These are phyloP conservation scores for Afroboletus lepidellus DNA, from an alignment of 1,284 basidiomycete genomes.

Conservation along the genomic window DNA sequence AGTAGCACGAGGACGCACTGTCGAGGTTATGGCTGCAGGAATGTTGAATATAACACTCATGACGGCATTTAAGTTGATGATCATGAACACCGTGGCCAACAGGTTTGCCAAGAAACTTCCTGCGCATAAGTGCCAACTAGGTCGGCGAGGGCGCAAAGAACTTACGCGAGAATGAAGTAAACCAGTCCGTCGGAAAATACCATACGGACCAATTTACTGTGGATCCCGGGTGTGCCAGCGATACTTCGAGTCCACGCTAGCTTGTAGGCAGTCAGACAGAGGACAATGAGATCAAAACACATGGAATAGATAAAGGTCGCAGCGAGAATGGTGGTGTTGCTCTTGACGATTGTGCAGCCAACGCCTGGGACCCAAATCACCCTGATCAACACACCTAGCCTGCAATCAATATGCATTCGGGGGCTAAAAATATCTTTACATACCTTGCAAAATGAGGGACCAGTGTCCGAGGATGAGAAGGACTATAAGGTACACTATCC, in stretches of 20 bases:
- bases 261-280: slow-evolving; percentile 40
- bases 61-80: slow-evolving; percentile 32
- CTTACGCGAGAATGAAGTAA: slow-evolving; percentile 36
- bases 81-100: slow-evolving; percentile 37
- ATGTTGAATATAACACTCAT: slow-evolving; percentile 39
- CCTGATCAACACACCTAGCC: slow-evolving; percentile 39
- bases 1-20: slow-evolving; percentile 31
- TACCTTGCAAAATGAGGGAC: slow-evolving; percentile 36
- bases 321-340: slow-evolving; percentile 41
- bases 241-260: slow-evolving; percentile 28
- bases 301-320: slow-evolving; percentile 48
- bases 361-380: slow-evolving; percentile 35
- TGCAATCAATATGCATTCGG: background rate
- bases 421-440: too few species aligned
- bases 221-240: slow-evolving; percentile 17
- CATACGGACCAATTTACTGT: slow-evolving; percentile 30
- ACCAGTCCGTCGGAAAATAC: slow-evolving; percentile 35
- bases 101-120: slow-evolving; percentile 34
- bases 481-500: slow-evolving; percentile 26
- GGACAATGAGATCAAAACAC: slow-evolving; percentile 46
- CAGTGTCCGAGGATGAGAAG: slow-evolving; percentile 36
- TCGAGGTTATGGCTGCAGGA: slow-evolving; percentile 40
- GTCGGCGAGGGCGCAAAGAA: background rate
- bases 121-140: background rate
- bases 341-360: slow-evolving; percentile 38